Conservation (phyloP, 176 grass and related monocot species). For the Oryza coarctata region DNA sequence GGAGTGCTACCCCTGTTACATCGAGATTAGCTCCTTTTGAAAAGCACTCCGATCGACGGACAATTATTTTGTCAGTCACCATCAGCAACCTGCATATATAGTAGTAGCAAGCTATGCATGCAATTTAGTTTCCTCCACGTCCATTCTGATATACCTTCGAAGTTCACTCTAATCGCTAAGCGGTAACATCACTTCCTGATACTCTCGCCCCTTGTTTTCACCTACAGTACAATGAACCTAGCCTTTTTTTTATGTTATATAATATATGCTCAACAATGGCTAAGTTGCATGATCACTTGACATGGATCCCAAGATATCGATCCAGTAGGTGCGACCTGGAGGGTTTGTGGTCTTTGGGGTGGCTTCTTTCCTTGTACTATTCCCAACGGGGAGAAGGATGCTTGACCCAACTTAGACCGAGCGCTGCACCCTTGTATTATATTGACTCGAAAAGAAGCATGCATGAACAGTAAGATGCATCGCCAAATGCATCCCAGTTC, state of each 20-base stretch:
- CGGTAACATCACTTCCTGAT: not conserved
- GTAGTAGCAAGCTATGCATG: conserved; percentile 6
- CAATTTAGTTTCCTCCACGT: conserved; percentile 9
- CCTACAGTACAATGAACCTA: conserved; percentile 11
- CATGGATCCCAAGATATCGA: conserved; percentile 38
- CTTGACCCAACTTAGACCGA: conserved; percentile 53
- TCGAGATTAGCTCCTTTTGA: not conserved
- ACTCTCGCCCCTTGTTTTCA: conserved; percentile 9
- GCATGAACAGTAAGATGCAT: not conserved
- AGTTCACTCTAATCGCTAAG: conserved; percentile 20
- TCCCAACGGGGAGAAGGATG: conserved; percentile 72
- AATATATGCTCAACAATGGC: conserved; percentile 21
- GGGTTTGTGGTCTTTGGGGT: conserved; percentile 42
- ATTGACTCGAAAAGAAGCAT: conserved; percentile 28
- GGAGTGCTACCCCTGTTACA: not conserved
- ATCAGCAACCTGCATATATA: conserved; percentile 29
- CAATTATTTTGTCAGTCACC: conserved; percentile 10
- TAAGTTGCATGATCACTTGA: conserved; percentile 38
- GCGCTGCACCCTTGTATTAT: conserved; percentile 31
- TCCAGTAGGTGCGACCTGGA: conserved; percentile 47
- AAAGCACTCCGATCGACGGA: conserved; percentile 5
- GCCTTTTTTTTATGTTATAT: not conserved
- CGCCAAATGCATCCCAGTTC: not conserved
- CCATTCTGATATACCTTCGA: conserved; percentile 19
- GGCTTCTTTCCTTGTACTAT: conserved; percentile 39